Evolutionary conservation across 2,329 filamentous ascomycete genomes (phyloP).

Genomic region (Paracoccidioides brasiliensis): DNA sequence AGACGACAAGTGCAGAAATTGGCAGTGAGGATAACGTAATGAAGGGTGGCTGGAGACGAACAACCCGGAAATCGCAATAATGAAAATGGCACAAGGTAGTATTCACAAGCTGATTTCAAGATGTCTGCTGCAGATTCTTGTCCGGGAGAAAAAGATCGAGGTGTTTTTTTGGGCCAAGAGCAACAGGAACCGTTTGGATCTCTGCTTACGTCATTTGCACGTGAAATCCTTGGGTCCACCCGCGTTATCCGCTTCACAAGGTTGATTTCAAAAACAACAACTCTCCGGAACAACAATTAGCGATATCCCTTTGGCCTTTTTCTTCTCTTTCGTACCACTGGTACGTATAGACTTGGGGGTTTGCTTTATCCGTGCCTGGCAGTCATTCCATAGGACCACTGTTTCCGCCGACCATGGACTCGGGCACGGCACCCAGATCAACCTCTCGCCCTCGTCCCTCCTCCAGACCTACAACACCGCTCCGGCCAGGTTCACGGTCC

Average conservation of each 20-base stretch:
- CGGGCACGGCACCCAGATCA: conserved; percentile 31
- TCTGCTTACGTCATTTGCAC: conserved; percentile 1
- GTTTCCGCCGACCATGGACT: conserved; percentile 16
- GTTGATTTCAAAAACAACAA: not conserved
- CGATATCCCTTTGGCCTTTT: not conserved
- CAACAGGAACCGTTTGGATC: too few relatives aligned
- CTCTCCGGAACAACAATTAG: not conserved
- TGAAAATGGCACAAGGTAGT: not conserved
- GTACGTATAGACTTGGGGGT: not conserved
- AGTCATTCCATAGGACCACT: not conserved
- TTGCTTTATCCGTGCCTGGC: not conserved
- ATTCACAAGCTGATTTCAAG: too few relatives aligned
- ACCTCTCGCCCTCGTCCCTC: conserved; percentile 48
- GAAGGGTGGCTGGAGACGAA: not conserved
- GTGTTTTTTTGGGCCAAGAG: too few relatives aligned
- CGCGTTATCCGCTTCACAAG: not conserved
- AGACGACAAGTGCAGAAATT: not conserved
- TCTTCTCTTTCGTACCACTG: not conserved
- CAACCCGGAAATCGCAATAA: not conserved
- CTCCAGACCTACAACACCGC: conserved; percentile 78
- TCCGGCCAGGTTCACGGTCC: conserved; percentile 78
- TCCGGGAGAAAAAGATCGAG: too few relatives aligned
- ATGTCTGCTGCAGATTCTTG: too few relatives aligned
- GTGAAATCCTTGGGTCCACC: not conserved
- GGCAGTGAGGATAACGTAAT: not conserved